Evolutionary conservation across 306 rosid genomes (phyloP).

Genomic region (Quillaja saponaria): DNA sequence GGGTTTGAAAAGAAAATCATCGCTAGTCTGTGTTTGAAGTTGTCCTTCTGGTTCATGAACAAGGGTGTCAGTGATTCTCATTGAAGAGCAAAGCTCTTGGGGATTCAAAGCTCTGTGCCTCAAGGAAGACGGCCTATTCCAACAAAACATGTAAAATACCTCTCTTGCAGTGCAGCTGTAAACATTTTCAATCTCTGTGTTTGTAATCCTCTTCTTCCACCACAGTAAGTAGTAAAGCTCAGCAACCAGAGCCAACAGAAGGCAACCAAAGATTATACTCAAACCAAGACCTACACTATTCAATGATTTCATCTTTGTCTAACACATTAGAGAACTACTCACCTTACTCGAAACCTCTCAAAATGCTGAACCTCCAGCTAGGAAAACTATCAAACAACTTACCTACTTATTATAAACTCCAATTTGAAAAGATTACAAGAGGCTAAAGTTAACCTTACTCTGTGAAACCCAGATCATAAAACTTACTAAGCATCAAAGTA

Average conservation of each 20-base stretch:
- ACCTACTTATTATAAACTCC: conserved; percentile 1
- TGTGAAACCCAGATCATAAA: conserved; percentile 33
- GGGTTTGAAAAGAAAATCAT: conserved; percentile 65
- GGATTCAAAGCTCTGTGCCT: conserved; percentile 60
- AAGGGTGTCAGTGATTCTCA: conserved; percentile 54
- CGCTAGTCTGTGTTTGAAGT: conserved; percentile 45
- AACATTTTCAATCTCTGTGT: conserved; percentile 64
- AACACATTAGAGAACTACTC: conserved; percentile 48
- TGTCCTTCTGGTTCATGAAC: conserved; percentile 58
- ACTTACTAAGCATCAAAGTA: conserved; percentile 21
- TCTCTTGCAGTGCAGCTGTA: conserved; percentile 75
- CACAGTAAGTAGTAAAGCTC: conserved; percentile 91
- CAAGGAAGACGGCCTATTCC: conserved; percentile 68
- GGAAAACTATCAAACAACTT: conserved; percentile 12
- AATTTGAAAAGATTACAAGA: conserved; percentile 26
- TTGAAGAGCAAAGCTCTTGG: conserved; percentile 55
- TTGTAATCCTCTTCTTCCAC: conserved; percentile 90
- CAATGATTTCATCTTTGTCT: conserved; percentile 77
- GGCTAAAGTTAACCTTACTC: conserved; percentile 31
- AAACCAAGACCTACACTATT: conserved; percentile 94
- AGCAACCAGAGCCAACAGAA: conserved; percentile 85
- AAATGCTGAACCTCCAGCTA: conserved; percentile 22
- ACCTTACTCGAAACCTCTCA: conserved; percentile 11
- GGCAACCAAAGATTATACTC: conserved; percentile 84
- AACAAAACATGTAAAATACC: conserved; percentile 84